Evolutionary conservation across 176 grass and related monocot genomes (phyloP).

Genomic region (Aegilops sharonensis): DNA sequence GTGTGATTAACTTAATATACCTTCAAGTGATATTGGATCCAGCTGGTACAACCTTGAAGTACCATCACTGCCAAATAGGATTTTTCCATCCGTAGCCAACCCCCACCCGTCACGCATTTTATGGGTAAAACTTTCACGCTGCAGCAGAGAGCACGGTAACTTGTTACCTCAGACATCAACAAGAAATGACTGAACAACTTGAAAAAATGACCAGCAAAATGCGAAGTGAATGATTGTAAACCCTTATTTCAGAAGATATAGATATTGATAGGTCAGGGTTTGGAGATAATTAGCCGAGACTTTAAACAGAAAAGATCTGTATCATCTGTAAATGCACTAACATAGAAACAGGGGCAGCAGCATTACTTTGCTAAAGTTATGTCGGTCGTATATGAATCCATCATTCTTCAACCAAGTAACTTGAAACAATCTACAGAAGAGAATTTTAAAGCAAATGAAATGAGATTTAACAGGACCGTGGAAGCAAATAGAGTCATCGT

Average conservation of each 20-base stretch:
- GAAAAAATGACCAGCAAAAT: no score
- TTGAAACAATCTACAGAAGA: constrained; percentile 79
- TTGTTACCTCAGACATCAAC: neutral
- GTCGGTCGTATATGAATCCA: constrained; percentile 72
- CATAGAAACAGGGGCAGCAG: neutral
- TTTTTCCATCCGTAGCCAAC: constrained; percentile 54
- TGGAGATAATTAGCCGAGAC: neutral
- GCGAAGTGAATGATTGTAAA: neutral
- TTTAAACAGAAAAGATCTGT: neutral
- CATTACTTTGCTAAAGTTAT: constrained; percentile 84
- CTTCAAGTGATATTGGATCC: constrained; percentile 64
- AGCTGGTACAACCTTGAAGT: constrained; percentile 78
- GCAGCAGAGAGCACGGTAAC: constrained; percentile 13
- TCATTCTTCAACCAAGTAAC: constrained; percentile 76
- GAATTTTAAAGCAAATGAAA: neutral
- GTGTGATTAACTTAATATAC: constrained; percentile 22
- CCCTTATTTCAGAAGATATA: neutral
- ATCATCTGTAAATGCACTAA: neutral
- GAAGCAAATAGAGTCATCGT: constrained; percentile 1
- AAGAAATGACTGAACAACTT: neutral
- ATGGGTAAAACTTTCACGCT: constrained; percentile 73
- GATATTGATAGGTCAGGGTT: neutral
- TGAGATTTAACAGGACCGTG: neutral
- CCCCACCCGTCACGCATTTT: constrained; percentile 93
- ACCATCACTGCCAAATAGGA: constrained; percentile 91